These are phyloP conservation scores for Royoungia palumana DNA, from an alignment of 768 basidiomycete genomes.

Conservation along the genomic window DNA sequence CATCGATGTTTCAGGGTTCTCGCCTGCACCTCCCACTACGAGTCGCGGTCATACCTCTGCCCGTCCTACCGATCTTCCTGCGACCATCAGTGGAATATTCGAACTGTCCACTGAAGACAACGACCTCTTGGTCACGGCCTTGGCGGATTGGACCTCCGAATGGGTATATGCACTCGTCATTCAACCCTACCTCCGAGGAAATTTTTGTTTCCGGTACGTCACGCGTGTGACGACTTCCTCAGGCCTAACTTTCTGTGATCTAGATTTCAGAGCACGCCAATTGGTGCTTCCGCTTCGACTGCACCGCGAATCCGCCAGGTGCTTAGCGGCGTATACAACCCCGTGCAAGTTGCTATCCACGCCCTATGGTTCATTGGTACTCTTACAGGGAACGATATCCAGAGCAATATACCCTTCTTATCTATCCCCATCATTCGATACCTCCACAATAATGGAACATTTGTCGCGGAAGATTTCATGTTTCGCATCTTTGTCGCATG, in stretches of 20 bases:
- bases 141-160: slow-evolving; percentile 26
- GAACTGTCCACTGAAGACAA: slow-evolving; percentile 3
- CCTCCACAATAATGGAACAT: slow-evolving; percentile 27
- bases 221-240: neutral
- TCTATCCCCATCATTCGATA: slow-evolving; percentile 29
- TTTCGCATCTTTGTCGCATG: slow-evolving; percentile 32
- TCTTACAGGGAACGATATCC: slow-evolving; percentile 19
- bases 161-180: slow-evolving; percentile 26
- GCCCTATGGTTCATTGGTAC: slow-evolving; percentile 33
- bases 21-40: neutral
- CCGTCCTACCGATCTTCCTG: neutral
- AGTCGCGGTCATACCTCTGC: neutral
- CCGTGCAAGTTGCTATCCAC: slow-evolving; percentile 26
- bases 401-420: slow-evolving; percentile 23
- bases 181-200: slow-evolving; percentile 16
- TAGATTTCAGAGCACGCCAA: slow-evolving; percentile 18
- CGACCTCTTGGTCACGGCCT: slow-evolving; percentile 3
- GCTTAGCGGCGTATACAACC: slow-evolving; percentile 23
- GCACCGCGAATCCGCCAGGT: slow-evolving; percentile 20
- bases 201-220: slow-evolving; percentile 23
- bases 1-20: slow-evolving; percentile 5
- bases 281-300: slow-evolving; percentile 5
- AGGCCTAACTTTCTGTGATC: neutral
- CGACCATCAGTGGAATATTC: neutral
- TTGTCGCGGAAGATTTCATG: slow-evolving; percentile 33